phyloP scores from a whole-genome alignment of 2,329 filamentous ascomycete species.

The Ophiostoma triangulosporum region DNA sequence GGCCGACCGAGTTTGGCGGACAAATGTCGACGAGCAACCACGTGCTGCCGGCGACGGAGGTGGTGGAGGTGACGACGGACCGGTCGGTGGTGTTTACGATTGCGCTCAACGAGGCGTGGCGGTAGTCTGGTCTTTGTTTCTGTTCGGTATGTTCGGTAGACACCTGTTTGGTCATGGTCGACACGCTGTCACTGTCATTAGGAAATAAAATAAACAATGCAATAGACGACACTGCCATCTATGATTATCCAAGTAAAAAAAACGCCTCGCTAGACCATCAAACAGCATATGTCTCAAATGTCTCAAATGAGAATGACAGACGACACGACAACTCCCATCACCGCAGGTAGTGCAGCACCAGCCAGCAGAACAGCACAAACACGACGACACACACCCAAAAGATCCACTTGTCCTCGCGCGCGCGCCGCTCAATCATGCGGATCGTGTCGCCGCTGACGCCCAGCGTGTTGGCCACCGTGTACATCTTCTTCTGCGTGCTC shows the following conservation, averaged over 20 bases:
- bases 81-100: constrained; percentile 62
- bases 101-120: constrained; percentile 38
- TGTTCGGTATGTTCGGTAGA: no score
- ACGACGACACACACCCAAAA: constrained; percentile 77
- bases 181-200: no score
- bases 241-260: not conserved
- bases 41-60: constrained; percentile 42
- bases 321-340: no score
- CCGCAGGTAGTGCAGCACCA: constrained; percentile 73
- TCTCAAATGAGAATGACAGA: no score
- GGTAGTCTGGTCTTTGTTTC: not conserved
- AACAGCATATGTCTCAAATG: no score
- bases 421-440: constrained; percentile 83
- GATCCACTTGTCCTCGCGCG: constrained; percentile 95
- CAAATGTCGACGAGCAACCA: constrained; percentile 72
- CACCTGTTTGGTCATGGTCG: not conserved
- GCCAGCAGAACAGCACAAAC: constrained; percentile 86
- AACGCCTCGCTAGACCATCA: not conserved
- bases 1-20: constrained; percentile 64
- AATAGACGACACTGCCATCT: not conserved
- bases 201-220: no score
- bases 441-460: constrained; percentile 94
- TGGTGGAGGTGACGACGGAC: constrained; percentile 49
- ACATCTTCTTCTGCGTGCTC: constrained; percentile 79
- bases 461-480: constrained; percentile 85